These are phyloP conservation scores for Talaromyces atroroseus DNA, from an alignment of 2,329 filamentous ascomycete species.

Conservation along the genomic window DNA sequence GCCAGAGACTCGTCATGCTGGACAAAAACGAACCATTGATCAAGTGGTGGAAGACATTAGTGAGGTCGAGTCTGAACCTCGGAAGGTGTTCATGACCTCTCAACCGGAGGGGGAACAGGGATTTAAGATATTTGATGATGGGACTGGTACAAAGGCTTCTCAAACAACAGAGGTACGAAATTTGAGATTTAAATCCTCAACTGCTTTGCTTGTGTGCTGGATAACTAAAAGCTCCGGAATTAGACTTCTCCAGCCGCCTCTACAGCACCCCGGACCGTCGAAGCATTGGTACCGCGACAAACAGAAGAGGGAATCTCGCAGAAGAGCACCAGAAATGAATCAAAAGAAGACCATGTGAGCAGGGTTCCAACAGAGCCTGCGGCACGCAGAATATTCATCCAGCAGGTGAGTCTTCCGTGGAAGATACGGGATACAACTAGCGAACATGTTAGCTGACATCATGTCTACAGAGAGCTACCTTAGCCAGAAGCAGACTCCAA, in stretches of 20 bases:
- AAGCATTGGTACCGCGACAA: conserved; percentile 1
- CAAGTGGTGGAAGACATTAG: conserved; percentile 30
- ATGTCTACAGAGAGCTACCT: conserved; percentile 33
- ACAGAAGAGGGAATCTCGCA: not conserved
- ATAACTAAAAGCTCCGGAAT: not conserved
- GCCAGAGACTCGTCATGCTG: conserved; percentile 26
- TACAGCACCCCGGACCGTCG: not conserved
- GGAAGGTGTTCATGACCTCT: conserved; percentile 14
- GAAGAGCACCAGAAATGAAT: conserved; percentile 9
- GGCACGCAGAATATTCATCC: conserved; percentile 35
- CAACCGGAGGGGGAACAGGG: conserved; percentile 13
- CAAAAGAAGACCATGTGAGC: conserved; percentile 15
- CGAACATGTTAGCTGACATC: conserved; percentile 13
- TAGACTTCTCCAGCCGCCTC: not conserved
- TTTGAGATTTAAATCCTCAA: not conserved
- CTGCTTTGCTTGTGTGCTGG: not conserved
- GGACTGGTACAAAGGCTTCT: conserved; percentile 13
- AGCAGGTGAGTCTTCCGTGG: conserved; percentile 26
- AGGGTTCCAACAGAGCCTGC: conserved; percentile 30
- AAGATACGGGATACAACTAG: not conserved
- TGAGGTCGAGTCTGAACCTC: conserved; percentile 15
- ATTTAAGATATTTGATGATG: conserved; percentile 21
- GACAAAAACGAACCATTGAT: conserved; percentile 37
- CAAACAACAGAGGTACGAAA: conserved; percentile 15
- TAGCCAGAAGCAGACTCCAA: conserved; percentile 35